phyloP scores from a whole-genome alignment of 2,329 filamentous ascomycete genomes.

The Clonostachys rhizophaga region DNA sequence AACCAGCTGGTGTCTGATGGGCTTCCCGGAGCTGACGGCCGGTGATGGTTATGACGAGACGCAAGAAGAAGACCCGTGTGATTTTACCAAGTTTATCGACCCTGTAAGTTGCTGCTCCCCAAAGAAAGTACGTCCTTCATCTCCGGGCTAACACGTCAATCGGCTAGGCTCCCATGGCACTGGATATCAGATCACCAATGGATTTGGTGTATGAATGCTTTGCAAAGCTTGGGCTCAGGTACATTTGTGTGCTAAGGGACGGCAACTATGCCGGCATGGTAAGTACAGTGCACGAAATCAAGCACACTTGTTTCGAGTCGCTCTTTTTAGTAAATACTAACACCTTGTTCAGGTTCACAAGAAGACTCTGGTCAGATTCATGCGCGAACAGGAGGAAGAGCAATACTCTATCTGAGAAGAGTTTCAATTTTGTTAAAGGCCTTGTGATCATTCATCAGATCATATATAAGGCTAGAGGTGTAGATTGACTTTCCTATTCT shows the following conservation, averaged over 20 bases:
- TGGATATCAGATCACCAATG: constrained; percentile 88
- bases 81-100: constrained; percentile 90
- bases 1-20: constrained; percentile 77
- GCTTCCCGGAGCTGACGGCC: constrained; percentile 39
- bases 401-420: neutral
- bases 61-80: constrained; percentile 65
- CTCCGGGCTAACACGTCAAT: neutral
- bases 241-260: constrained; percentile 83
- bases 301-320: neutral
- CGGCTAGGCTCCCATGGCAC: constrained; percentile 70
- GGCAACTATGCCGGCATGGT: constrained; percentile 88
- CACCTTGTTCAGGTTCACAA: constrained; percentile 67
- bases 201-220: constrained; percentile 97
- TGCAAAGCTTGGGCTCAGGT: constrained; percentile 85
- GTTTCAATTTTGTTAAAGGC: no score
- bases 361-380: constrained; percentile 93
- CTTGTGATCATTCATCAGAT: no score
- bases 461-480: no score
- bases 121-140: neutral
- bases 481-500: no score
- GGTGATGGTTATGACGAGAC: constrained; percentile 55
- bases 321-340: constrained; percentile 4
- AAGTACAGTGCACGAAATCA: constrained; percentile 22
- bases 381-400: constrained; percentile 71
- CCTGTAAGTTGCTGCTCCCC: constrained; percentile 46